Conservation (phyloP, 805 yeast genomes). For the Ogataea nitratoaversa region DNA sequence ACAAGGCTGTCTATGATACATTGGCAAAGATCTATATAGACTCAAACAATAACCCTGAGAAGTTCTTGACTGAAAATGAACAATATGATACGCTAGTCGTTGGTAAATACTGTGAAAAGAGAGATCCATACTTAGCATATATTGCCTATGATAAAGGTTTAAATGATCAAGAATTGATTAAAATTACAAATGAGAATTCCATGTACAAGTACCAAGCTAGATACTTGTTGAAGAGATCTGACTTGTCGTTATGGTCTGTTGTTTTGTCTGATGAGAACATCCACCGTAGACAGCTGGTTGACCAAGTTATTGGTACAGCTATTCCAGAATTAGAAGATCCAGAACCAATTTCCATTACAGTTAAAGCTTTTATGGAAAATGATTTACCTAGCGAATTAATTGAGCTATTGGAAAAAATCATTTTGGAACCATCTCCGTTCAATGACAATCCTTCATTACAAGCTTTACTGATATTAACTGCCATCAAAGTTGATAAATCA, state of each 20-base stretch:
- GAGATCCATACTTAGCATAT: constrained; percentile 97
- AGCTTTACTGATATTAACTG: constrained; percentile 88
- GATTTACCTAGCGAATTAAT: constrained; percentile 90
- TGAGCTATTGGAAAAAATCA: constrained; percentile 92
- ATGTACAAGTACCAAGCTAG: constrained; percentile 99
- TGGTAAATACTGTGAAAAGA: constrained; percentile 97
- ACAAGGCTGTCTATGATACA: constrained; percentile 89
- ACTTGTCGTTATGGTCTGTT: constrained; percentile 71
- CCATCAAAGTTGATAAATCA: constrained; percentile 89
- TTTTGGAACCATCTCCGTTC: constrained; percentile 95
- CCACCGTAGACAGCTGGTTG: constrained; percentile 88
- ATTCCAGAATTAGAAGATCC: constrained; percentile 92
- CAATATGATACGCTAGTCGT: constrained; percentile 90
- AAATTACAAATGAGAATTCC: constrained; percentile 92
- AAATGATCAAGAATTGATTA: constrained; percentile 83
- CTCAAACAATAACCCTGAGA: constrained; percentile 95
- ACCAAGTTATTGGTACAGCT: constrained; percentile 93
- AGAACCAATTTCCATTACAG: constrained; percentile 89
- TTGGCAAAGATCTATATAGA: constrained; percentile 97
- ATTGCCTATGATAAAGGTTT: constrained; percentile 95
- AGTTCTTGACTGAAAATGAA: constrained; percentile 87
- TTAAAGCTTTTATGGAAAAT: constrained; percentile 93
- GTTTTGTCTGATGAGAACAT: constrained; percentile 73
- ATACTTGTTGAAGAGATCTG: constrained; percentile 86
- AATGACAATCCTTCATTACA: constrained; percentile 93